phyloP scores from a whole-genome alignment of 768 basidiomycete genomes.

The Daedaleopsis sinensis region DNA sequence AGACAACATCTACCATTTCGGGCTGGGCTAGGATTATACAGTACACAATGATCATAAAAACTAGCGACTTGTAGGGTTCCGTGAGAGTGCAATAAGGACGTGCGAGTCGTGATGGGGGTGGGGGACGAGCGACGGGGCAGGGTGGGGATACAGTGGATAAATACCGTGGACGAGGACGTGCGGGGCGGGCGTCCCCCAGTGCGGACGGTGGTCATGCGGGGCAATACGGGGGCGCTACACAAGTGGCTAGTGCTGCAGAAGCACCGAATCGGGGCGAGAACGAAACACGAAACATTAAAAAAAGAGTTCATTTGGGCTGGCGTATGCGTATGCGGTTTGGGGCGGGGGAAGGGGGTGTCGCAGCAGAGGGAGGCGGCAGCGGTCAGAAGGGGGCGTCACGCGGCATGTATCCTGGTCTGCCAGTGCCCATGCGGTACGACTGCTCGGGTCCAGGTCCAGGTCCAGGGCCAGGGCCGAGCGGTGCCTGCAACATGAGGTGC shows the following conservation, averaged over 20 bases:
- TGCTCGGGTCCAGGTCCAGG: too few species aligned
- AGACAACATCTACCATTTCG: slow-evolving; percentile 17
- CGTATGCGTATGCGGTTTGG: not conserved
- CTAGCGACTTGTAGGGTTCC: slow-evolving; percentile 19
- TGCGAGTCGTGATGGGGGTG: not conserved
- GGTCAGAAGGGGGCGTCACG: slow-evolving; percentile 13
- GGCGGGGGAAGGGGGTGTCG: not conserved
- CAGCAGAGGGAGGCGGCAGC: not conserved
- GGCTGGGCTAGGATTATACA: slow-evolving; percentile 17
- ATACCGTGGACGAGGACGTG: slow-evolving; percentile 15
- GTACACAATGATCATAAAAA: slow-evolving; percentile 12
- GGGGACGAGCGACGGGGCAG: not conserved
- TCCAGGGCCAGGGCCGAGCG: slow-evolving; percentile 13
- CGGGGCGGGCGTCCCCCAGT: not conserved
- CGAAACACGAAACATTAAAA: too few species aligned
- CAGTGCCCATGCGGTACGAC: slow-evolving; percentile 18
- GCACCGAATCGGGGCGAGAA: too few species aligned
- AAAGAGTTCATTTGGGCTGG: not conserved
- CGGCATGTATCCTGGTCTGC: slow-evolving; percentile 14
- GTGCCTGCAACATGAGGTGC: slow-evolving; percentile 34
- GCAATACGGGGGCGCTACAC: slow-evolving; percentile 2
- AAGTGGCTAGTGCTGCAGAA: not conserved
- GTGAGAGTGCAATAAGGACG: not conserved
- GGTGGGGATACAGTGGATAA: slow-evolving; percentile 19
- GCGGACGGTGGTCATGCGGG: not conserved